phyloP scores from a whole-genome alignment of 129 eudicot species.

The Saposhnikovia divaricata region DNA sequence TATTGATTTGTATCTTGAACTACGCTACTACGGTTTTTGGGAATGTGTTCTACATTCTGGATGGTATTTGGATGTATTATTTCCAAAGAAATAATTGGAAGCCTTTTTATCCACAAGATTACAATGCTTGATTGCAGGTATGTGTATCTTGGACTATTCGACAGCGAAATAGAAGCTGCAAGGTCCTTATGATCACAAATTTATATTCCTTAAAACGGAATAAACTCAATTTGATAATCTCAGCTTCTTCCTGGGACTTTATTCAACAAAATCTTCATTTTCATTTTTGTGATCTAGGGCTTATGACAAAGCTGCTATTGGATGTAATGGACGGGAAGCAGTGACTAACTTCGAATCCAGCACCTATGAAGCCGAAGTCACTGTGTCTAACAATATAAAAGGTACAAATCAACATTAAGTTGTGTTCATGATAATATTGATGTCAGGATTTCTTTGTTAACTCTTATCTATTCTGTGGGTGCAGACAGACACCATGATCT shows the following conservation, averaged over 20 bases:
- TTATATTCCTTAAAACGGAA: constrained; percentile 11
- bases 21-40: not conserved
- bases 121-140: constrained; percentile 69
- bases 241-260: constrained; percentile 11
- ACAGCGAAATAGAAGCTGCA: constrained; percentile 43
- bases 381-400: constrained; percentile 26
- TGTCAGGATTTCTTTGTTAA: constrained; percentile 8
- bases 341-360: constrained; percentile 37
- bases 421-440: not conserved
- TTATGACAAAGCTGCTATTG: constrained; percentile 40
- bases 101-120: constrained; percentile 37
- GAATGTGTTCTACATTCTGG: constrained; percentile 6
- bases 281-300: constrained; percentile 21
- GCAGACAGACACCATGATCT: constrained; percentile 54
- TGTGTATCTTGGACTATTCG: constrained; percentile 37
- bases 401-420: constrained; percentile 30
- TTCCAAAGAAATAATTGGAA: constrained; percentile 10
- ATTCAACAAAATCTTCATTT: constrained; percentile 16
- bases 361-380: constrained; percentile 21
- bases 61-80: not conserved
- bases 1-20: constrained; percentile 13
- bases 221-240: constrained; percentile 14
- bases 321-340: constrained; percentile 38
- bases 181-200: constrained; percentile 21
- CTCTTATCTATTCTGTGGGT: constrained; percentile 8